Conservation (phyloP, 2,329 filamentous ascomycete genomes). For the Fusarium armeniacum region DNA sequence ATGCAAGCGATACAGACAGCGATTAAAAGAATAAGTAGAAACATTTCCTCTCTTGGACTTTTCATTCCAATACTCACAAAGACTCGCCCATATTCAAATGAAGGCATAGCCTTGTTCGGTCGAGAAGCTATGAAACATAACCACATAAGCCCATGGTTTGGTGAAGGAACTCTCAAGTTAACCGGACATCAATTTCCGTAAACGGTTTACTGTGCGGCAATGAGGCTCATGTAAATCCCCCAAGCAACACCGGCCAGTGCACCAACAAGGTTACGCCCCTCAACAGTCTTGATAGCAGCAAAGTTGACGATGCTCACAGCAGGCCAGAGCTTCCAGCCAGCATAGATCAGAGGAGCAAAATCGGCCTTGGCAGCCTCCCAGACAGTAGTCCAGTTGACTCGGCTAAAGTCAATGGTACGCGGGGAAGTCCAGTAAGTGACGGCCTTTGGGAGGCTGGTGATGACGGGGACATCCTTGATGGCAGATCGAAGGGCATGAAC, state of each 20-base stretch:
- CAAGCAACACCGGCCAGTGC: constrained; percentile 79
- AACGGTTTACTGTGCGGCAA: constrained; percentile 56
- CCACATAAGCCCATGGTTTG: neutral
- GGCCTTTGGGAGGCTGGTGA: constrained; percentile 55
- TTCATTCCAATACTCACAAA: neutral
- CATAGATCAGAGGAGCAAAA: constrained; percentile 74
- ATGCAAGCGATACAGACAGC: constrained; percentile 22
- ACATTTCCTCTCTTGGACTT: neutral
- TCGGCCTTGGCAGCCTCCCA: constrained; percentile 64
- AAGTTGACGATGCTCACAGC: constrained; percentile 78
- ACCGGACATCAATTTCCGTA: neutral
- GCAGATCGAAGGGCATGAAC: constrained; percentile 69
- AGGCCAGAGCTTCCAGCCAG: constrained; percentile 80
- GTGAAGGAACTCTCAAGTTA: neutral
- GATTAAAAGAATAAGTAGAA: constrained; percentile 8
- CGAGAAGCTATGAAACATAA: neutral
- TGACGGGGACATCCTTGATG: constrained; percentile 59
- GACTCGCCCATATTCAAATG: neutral
- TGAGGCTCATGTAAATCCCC: constrained; percentile 81
- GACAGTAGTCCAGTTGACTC: constrained; percentile 62
- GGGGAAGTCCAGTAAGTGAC: constrained; percentile 56
- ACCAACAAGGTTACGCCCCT: constrained; percentile 78
- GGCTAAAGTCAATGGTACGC: constrained; percentile 59
- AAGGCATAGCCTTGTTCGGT: neutral
- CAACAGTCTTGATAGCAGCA: constrained; percentile 75